phyloP scores from a whole-genome alignment of 768 basidiomycete genomes.

The Holtermanniella nyarrowii region DNA sequence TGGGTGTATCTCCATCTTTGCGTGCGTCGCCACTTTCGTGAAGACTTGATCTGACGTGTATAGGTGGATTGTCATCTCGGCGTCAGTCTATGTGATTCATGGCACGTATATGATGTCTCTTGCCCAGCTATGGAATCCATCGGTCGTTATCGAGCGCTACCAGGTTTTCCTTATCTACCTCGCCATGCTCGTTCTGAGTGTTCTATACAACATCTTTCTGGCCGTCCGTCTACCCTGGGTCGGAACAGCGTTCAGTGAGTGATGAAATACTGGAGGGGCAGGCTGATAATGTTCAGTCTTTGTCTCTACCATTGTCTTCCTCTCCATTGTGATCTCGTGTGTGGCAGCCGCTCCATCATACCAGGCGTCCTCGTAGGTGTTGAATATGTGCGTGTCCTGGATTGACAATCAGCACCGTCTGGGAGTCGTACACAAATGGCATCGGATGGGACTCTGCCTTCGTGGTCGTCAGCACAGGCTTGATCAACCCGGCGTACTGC shows the following conservation, averaged over 20 bases:
- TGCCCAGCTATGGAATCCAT: constrained; percentile 4
- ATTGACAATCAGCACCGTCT: constrained; percentile 5
- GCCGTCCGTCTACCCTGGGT: neutral
- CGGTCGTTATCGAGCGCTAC: constrained; percentile 3
- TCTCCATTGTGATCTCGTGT: neutral
- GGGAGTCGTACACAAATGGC: constrained; percentile 6
- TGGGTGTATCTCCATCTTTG: neutral
- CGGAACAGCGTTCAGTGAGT: constrained; percentile 4
- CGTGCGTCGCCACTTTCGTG: neutral
- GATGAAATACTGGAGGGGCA: neutral
- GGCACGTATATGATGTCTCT: constrained; percentile 3
- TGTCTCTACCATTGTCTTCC: constrained; percentile 3
- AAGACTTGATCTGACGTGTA: too few species aligned
- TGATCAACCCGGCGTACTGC: constrained; percentile 4
- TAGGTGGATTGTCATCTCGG: too few species aligned
- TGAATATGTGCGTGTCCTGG: too few species aligned
- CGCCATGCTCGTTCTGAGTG: neutral
- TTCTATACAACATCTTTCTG: constrained; percentile 1
- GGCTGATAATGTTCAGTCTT: neutral
- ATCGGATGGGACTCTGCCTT: constrained; percentile 2
- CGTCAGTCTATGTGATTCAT: constrained; percentile 3
- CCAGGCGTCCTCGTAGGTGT: neutral
- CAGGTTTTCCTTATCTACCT: constrained; percentile 7
- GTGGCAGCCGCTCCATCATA: constrained; percentile 1
- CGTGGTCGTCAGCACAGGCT: constrained; percentile 1